These are phyloP conservation scores for Eutypa lata DNA, from an alignment of 2,329 filamentous ascomycete species.

Conservation along the genomic window DNA sequence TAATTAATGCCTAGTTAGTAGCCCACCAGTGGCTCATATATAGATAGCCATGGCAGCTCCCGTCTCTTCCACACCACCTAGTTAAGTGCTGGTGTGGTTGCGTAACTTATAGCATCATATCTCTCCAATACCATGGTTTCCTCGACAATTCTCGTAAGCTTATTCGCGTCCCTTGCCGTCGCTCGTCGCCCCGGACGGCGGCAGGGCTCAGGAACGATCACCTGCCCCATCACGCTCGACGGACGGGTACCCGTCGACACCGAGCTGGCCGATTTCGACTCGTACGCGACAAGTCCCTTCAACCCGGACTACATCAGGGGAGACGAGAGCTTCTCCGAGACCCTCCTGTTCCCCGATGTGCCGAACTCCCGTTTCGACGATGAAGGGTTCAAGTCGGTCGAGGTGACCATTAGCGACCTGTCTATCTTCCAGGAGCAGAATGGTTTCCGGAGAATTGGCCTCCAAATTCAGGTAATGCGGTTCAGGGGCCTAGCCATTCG, in stretches of 20 bases:
- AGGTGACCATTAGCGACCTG: constrained; percentile 41
- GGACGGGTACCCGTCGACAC: constrained; percentile 22
- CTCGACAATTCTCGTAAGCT: constrained; percentile 13
- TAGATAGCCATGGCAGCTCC: too few relatives aligned
- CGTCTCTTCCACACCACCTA: too few relatives aligned
- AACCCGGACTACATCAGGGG: constrained; percentile 29
- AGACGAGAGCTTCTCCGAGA: constrained; percentile 24
- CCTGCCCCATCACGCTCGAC: constrained; percentile 24
- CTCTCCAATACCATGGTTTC: constrained; percentile 1
- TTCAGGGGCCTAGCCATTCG: not conserved
- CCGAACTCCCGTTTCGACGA: constrained; percentile 37
- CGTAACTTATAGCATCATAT: too few relatives aligned
- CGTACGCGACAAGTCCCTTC: constrained; percentile 27
- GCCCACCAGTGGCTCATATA: too few relatives aligned
- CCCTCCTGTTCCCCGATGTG: constrained; percentile 23
- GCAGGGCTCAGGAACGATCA: constrained; percentile 17
- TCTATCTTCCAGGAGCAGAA: constrained; percentile 44
- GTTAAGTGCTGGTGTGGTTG: too few relatives aligned
- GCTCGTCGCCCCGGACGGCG: constrained; percentile 13
- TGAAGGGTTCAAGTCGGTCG: constrained; percentile 33
- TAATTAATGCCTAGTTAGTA: too few relatives aligned
- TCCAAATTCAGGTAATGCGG: constrained; percentile 32
- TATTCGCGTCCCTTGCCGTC: constrained; percentile 12
- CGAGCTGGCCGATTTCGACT: constrained; percentile 27
- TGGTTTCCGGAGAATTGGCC: constrained; percentile 43